Evolutionary conservation across 2,329 filamentous ascomycete species (phyloP).

Genomic region (Trichophyton simii): DNA sequence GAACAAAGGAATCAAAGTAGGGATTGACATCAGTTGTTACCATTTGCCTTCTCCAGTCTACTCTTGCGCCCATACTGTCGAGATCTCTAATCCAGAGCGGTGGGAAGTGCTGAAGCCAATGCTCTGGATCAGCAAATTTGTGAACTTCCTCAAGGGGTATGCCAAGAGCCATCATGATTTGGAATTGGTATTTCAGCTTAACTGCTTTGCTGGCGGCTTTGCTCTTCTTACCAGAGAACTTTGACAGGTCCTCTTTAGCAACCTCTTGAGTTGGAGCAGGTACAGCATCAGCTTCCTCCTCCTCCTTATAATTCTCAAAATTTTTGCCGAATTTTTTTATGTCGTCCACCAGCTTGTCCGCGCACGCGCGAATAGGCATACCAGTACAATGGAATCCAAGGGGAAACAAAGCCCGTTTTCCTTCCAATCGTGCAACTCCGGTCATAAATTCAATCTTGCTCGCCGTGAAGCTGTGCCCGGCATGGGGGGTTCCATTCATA

Average conservation of each 20-base stretch:
- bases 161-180: conserved; percentile 85
- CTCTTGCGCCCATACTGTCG: conserved; percentile 67
- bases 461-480: conserved; percentile 82
- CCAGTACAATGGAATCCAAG: conserved; percentile 94
- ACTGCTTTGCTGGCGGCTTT: conserved; percentile 83
- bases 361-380: conserved; percentile 95
- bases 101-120: conserved; percentile 90
- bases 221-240: conserved; percentile 85
- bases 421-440: conserved; percentile 79
- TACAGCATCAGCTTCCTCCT: conserved; percentile 42
- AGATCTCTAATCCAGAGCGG: conserved; percentile 66
- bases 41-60: conserved; percentile 87
- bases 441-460: conserved; percentile 87
- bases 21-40: conserved; percentile 94
- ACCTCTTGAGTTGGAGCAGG: conserved; percentile 51
- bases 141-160: conserved; percentile 82
- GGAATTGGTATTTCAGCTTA: conserved; percentile 91
- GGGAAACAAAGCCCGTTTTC: conserved; percentile 75
- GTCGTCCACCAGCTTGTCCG: conserved; percentile 86
- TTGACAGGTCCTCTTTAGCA: conserved; percentile 69
- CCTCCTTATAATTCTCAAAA: conserved; percentile 64
- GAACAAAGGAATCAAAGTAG: conserved; percentile 88
- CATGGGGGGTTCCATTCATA: conserved; percentile 81
- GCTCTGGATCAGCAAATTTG: conserved; percentile 75
- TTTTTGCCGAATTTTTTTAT: conserved; percentile 77